Conservation (phyloP, 306 rosid species). For the Sophora flavescens region DNA sequence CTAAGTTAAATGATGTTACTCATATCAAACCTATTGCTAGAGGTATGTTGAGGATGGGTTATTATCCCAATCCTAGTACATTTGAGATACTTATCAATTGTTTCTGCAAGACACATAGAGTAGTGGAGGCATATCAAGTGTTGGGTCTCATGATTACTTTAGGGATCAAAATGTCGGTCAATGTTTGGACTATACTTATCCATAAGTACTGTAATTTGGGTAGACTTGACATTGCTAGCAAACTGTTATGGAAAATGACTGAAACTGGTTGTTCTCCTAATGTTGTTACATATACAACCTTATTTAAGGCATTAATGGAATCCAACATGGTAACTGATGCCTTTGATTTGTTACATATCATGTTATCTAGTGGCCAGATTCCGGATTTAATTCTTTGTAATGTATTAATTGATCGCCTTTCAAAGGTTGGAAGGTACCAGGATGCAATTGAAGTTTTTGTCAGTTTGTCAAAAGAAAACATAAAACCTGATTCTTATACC, state of each 20-base stretch:
- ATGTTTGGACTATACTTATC: conserved; percentile 38
- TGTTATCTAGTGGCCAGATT: conserved; percentile 46
- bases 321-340: conserved; percentile 53
- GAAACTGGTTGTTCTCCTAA: not conserved
- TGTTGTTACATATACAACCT: conserved; percentile 55
- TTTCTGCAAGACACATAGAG: conserved; percentile 54
- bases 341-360: conserved; percentile 40
- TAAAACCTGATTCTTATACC: conserved; percentile 51
- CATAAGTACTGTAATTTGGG: conserved; percentile 46
- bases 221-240: conserved; percentile 48
- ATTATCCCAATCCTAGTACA: conserved; percentile 52
- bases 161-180: conserved; percentile 44
- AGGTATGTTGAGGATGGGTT: conserved; percentile 50
- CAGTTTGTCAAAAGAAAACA: conserved; percentile 36
- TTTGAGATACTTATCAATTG: conserved; percentile 54
- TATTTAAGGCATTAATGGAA: conserved; percentile 57
- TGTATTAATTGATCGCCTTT: conserved; percentile 58
- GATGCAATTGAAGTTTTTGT: conserved; percentile 54
- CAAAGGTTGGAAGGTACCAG: conserved; percentile 53
- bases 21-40: conserved; percentile 30
- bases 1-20: conserved; percentile 44
- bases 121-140: conserved; percentile 51
- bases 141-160: conserved; percentile 53
- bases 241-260: conserved; percentile 55
- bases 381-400: conserved; percentile 59